Evolutionary conservation across 2,329 filamentous ascomycete species (phyloP), one percentile per base, ranked within the genome.

Genomic region (Hymenoscyphus salicellus): DNA sequence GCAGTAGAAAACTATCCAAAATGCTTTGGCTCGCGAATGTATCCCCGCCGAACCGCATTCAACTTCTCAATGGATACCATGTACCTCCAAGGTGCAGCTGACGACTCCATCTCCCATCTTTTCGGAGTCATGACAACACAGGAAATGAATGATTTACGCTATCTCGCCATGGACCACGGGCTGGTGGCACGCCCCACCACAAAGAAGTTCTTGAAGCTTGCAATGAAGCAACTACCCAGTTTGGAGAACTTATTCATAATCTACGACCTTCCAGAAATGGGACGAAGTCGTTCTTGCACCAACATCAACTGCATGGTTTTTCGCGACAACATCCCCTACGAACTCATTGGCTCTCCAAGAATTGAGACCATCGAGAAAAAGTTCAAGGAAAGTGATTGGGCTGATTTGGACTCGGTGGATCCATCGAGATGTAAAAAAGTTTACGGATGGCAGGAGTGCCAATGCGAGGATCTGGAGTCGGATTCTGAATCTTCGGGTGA

Each of bases 21-120:
- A 1, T 68, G 60, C 58, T 71, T 71, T 36, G 68, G 68, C 5
- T 61, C 65, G n/a, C 55, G 66, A 16, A 66, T 65, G 41, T 58
- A 65, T 46, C 64, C 63, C 1, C 33, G 64, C 0, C 65, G 41
- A n/a, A 65, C 64, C 14, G 61, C 60, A 7, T 69, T 72, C 63
- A 72, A 72, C 43, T 66, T 70, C 28, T 52, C 58, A 1, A 33
- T 70, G 7, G 70, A 72, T 43, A 69, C 65, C 1, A 56, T 70
- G 1, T 68, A 61, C 49, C 43, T 71, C 16, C 38, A 23, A 4
- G 26, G 14, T 2, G 10, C 58, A 20, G 30, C 63, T 2, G 58
- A 67, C n/a, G 58, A 65, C 7, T n/a, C 59, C 11, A 58, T 70
- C 8, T 63, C 67, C 17, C 67, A 70, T 46, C 57, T 70, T 6